Conservation (phyloP, 169 alveolate genomes). For the Theileria parva region DNA sequence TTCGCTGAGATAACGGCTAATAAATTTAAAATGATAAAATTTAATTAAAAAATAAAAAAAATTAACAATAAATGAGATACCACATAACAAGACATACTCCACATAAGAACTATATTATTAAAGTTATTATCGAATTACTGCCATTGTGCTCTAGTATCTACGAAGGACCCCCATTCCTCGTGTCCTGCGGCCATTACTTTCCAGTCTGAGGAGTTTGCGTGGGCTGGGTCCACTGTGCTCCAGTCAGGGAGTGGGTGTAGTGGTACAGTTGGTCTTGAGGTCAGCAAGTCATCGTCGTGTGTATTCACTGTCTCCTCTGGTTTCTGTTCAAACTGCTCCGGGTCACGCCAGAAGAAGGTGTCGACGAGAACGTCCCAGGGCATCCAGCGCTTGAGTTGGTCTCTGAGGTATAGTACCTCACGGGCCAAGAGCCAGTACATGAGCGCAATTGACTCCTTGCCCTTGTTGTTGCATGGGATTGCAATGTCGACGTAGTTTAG, state of each 20-base stretch:
- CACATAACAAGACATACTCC: not conserved
- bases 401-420: slow-evolving; percentile 95
- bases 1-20: too few relatives aligned
- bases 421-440: slow-evolving; percentile 98
- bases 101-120: not conserved
- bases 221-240: slow-evolving; percentile 41
- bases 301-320: slow-evolving; percentile 57
- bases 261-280: slow-evolving; percentile 35
- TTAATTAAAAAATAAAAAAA: not conserved
- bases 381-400: slow-evolving; percentile 80
- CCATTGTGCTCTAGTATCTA: slow-evolving; percentile 63
- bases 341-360: slow-evolving; percentile 92
- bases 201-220: slow-evolving; percentile 57
- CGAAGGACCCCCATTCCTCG: slow-evolving; percentile 70
- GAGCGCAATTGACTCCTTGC: slow-evolving; percentile 95
- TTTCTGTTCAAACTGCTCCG: slow-evolving; percentile 85
- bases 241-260: slow-evolving; percentile 52
- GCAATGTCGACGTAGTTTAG: slow-evolving; percentile 97
- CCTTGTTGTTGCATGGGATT: slow-evolving; percentile 98
- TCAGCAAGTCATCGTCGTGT: slow-evolving; percentile 36
- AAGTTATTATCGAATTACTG: slow-evolving; percentile 9
- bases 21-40: too few relatives aligned
- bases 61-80: not conserved
- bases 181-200: slow-evolving; percentile 60
- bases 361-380: slow-evolving; percentile 93